Conservation (phyloP, 768 basidiomycete species). For the Cantharellus cinnabarinus region DNA sequence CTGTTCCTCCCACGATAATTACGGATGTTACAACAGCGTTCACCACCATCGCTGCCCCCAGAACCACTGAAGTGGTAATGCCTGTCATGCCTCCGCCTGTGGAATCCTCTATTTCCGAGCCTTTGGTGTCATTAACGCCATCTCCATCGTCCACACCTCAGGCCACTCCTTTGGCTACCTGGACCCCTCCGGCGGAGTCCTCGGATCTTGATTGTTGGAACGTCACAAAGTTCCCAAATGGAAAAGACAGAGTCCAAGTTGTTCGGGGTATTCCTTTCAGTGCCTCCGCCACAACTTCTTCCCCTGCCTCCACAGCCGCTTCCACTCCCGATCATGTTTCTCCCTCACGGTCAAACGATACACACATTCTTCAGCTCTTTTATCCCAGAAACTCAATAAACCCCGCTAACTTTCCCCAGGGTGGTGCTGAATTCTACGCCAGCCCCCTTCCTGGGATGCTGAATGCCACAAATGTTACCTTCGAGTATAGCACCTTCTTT, state of each 20-base stretch:
- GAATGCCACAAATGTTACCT: conserved; percentile 30
- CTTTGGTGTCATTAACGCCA: too few species aligned
- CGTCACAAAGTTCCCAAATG: neutral
- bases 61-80: too few species aligned
- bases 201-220: neutral
- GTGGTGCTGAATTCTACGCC: conserved; percentile 56
- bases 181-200: neutral
- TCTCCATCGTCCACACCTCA: too few species aligned
- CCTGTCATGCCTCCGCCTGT: too few species aligned
- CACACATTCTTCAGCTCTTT: conserved; percentile 35
- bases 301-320: neutral
- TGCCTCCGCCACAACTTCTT: neutral
- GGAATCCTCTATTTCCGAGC: too few species aligned
- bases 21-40: too few species aligned
- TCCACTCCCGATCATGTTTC: neutral
- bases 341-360: conserved; percentile 5
- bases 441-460: conserved; percentile 17
- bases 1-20: too few species aligned
- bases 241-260: neutral
- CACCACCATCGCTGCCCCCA: too few species aligned
- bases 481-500: conserved; percentile 61
- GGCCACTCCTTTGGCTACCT: neutral
- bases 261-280: neutral
- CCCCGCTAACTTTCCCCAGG: conserved; percentile 38
- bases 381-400: conserved; percentile 55